phyloP scores from a whole-genome alignment of 2,329 filamentous ascomycete species.

The Corynespora cassiicola region DNA sequence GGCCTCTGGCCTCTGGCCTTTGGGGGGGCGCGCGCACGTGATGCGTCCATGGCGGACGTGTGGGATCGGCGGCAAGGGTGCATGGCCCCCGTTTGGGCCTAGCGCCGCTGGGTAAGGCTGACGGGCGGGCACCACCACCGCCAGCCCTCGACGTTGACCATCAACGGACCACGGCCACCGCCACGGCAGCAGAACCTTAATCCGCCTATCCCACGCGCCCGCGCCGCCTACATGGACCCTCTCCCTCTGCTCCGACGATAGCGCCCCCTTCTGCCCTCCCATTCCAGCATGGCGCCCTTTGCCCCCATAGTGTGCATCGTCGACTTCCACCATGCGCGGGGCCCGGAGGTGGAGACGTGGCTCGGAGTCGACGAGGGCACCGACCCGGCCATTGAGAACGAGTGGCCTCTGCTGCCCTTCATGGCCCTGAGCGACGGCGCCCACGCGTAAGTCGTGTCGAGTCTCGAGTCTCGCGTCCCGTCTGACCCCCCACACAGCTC shows the following conservation, averaged over 20 bases:
- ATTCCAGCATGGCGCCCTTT: constrained; percentile 47
- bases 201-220: neutral
- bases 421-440: constrained; percentile 97
- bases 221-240: constrained; percentile 11
- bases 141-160: constrained; percentile 2
- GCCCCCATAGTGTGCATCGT: constrained; percentile 58
- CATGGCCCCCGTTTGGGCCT: too few relatives aligned
- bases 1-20: too few relatives aligned
- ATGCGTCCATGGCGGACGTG: too few relatives aligned
- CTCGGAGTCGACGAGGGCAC: constrained; percentile 76
- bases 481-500: constrained; percentile 59
- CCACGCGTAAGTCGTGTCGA: constrained; percentile 81
- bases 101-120: too few relatives aligned
- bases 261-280: constrained; percentile 4
- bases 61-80: too few relatives aligned
- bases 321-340: constrained; percentile 64
- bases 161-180: constrained; percentile 4
- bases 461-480: constrained; percentile 8
- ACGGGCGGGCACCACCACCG: too few relatives aligned
- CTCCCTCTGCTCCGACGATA: constrained; percentile 3
- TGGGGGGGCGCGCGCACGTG: too few relatives aligned
- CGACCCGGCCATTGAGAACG: constrained; percentile 82
- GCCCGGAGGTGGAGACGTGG: constrained; percentile 93
- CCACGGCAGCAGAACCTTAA: too few relatives aligned
- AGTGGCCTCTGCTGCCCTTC: constrained; percentile 91